These are phyloP conservation scores for Trametes versicolor DNA, from an alignment of 1,284 basidiomycete species.

Conservation along the genomic window DNA sequence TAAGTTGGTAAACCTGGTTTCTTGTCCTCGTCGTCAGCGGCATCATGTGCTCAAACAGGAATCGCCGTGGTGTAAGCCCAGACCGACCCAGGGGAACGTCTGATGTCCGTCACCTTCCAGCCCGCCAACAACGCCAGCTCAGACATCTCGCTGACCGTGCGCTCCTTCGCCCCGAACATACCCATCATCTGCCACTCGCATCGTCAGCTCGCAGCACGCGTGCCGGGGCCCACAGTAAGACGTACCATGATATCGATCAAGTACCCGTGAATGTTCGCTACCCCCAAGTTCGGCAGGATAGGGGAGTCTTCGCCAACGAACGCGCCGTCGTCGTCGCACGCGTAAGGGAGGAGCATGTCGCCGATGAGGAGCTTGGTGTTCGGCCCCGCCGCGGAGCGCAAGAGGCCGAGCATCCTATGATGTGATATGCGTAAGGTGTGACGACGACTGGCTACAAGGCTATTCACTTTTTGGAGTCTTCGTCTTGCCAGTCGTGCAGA, in stretches of 20 bases:
- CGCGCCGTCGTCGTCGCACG: conserved; percentile 20
- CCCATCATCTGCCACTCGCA: conserved; percentile 20
- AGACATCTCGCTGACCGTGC: conserved; percentile 68
- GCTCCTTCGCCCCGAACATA: conserved; percentile 49
- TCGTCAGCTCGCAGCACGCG: background rate
- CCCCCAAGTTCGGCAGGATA: conserved; percentile 62
- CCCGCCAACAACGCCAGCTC: conserved; percentile 64
- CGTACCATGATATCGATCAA: conserved; percentile 73
- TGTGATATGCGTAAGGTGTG: background rate
- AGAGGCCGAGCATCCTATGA: conserved; percentile 37
- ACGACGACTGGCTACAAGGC: background rate
- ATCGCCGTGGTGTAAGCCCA: conserved; percentile 31
- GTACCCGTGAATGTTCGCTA: conserved; percentile 67
- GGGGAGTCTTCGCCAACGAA: conserved; percentile 18
- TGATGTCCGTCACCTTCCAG: conserved; percentile 67
- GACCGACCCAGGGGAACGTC: conserved; percentile 47
- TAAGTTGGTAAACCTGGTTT: too few species aligned
- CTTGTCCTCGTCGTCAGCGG: too few species aligned
- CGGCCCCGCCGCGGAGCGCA: conserved; percentile 40
- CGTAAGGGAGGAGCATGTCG: conserved; percentile 47
- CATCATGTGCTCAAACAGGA: conserved; percentile 11
- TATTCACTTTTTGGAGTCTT: conserved; percentile 33
- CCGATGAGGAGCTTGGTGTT: conserved; percentile 70
- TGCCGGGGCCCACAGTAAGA: conserved; percentile 1
- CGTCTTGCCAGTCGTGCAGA: conserved; percentile 77